Evolutionary conservation across 176 grass and related monocot species (phyloP).

Genomic region (Oropetium thomaeum): DNA sequence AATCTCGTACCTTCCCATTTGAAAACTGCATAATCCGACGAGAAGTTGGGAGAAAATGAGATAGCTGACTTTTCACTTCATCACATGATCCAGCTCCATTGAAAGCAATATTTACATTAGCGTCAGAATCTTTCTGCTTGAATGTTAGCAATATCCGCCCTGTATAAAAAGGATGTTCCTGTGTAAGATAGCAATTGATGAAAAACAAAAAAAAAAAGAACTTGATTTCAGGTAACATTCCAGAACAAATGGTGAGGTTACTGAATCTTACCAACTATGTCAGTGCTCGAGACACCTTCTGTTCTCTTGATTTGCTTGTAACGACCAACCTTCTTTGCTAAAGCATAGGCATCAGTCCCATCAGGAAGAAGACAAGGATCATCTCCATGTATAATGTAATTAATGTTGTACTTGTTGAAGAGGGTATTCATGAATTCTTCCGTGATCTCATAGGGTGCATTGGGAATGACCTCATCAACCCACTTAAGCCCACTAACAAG

Average conservation of each 20-base stretch:
- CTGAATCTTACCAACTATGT: conserved; percentile 75
- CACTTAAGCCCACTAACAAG: conserved; percentile 89
- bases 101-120: conserved; percentile 3
- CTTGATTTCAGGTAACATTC: background rate
- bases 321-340: conserved; percentile 78
- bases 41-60: conserved; percentile 91
- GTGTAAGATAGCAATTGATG: conserved; percentile 21
- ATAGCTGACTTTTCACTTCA: conserved; percentile 67
- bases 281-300: conserved; percentile 87
- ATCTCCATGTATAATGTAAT: conserved; percentile 92
- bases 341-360: conserved; percentile 80
- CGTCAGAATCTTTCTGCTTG: conserved; percentile 36
- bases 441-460: conserved; percentile 82
- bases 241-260: conserved; percentile 1
- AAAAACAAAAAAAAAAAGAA: background rate
- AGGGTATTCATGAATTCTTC: conserved; percentile 92
- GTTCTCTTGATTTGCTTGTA: conserved; percentile 97
- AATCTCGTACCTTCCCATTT: conserved; percentile 66
- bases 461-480: conserved; percentile 84
- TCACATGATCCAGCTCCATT: conserved; percentile 34
- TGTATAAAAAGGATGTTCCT: conserved; percentile 32
- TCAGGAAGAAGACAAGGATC: conserved; percentile 89
- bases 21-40: conserved; percentile 91
- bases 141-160: conserved; percentile 78
- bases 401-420: conserved; percentile 83